These are phyloP conservation scores for Malus asiatica DNA, from an alignment of 306 rosid species.

Conservation along the genomic window DNA sequence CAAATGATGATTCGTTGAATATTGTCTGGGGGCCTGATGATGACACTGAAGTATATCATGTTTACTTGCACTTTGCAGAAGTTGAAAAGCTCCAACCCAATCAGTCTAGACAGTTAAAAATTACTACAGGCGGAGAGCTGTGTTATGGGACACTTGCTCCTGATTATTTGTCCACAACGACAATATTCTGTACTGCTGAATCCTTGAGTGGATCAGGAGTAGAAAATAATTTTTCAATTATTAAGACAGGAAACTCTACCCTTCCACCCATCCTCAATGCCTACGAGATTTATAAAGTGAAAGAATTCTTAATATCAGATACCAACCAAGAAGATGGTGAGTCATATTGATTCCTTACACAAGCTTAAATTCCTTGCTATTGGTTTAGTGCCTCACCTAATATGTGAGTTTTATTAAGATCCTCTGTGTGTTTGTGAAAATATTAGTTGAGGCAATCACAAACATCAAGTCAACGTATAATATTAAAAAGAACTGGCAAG, in stretches of 20 bases:
- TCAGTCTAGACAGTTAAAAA: conserved; percentile 20
- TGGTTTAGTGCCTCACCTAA: too few relatives aligned
- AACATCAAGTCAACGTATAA: conserved; percentile 42
- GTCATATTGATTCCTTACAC: neutral
- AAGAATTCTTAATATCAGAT: neutral
- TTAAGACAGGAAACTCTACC: conserved; percentile 6
- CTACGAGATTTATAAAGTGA: conserved; percentile 15
- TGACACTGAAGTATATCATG: neutral
- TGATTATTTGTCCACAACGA: conserved; percentile 18
- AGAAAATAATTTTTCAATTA: neutral
- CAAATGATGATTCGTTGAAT: too few relatives aligned
- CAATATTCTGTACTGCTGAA: neutral
- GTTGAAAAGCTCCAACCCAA: conserved; percentile 19
- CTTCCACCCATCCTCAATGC: conserved; percentile 51
- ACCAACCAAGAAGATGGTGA: conserved; percentile 9
- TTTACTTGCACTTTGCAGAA: conserved; percentile 27
- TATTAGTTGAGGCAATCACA: conserved; percentile 39
- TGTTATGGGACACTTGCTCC: conserved; percentile 12
- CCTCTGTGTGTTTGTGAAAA: neutral
- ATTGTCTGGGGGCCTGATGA: too few relatives aligned
- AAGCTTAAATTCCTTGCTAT: too few relatives aligned
- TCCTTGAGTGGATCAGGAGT: too few relatives aligned
- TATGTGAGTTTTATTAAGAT: too few relatives aligned
- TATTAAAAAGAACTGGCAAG: conserved; percentile 32
- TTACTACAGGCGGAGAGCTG: conserved; percentile 11